phyloP scores from a whole-genome alignment of 805 yeast genomes.

The Metschnikowia santaceciliae region DNA sequence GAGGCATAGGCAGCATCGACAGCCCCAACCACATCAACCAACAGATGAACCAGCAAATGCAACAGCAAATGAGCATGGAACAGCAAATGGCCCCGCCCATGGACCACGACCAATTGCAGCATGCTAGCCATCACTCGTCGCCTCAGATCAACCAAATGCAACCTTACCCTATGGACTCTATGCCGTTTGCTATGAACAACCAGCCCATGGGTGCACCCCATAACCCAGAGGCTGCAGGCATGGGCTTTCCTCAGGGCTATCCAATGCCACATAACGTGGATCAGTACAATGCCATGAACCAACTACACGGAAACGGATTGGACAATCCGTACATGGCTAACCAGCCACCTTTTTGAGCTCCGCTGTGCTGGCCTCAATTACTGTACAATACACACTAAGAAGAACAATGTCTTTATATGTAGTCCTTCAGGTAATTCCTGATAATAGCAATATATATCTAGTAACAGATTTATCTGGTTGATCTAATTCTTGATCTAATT shows the following conservation, averaged over 20 bases:
- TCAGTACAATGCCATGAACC: conserved; percentile 4
- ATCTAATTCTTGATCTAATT: not conserved
- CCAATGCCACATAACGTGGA: conserved; percentile 1
- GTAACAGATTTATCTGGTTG: too few species aligned
- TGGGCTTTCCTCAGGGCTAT: not conserved
- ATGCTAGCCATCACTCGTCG: not conserved
- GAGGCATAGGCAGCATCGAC: conserved; percentile 1
- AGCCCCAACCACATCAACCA: conserved; percentile 1
- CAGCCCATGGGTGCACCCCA: not conserved
- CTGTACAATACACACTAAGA: not conserved
- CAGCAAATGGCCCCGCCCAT: not conserved
- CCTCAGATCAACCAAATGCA: conserved; percentile 2
- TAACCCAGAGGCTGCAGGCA: conserved; percentile 1
- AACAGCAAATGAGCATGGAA: conserved; percentile 1
- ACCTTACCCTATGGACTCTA: conserved; percentile 2
- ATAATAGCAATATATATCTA: too few species aligned
- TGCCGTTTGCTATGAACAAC: not conserved
- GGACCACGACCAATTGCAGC: not conserved
- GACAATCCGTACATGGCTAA: conserved; percentile 3
- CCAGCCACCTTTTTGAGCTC: conserved; percentile 1
- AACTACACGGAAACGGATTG: not conserved
- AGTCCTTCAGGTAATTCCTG: too few species aligned
- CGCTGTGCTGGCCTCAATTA: not conserved
- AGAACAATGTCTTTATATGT: not conserved
- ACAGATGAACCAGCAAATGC: conserved; percentile 2